Evolutionary conservation across 805 yeast species (phyloP), one percentile per base, ranked within the genome.

Genomic region (Metschnikowia noctiluminum): DNA sequence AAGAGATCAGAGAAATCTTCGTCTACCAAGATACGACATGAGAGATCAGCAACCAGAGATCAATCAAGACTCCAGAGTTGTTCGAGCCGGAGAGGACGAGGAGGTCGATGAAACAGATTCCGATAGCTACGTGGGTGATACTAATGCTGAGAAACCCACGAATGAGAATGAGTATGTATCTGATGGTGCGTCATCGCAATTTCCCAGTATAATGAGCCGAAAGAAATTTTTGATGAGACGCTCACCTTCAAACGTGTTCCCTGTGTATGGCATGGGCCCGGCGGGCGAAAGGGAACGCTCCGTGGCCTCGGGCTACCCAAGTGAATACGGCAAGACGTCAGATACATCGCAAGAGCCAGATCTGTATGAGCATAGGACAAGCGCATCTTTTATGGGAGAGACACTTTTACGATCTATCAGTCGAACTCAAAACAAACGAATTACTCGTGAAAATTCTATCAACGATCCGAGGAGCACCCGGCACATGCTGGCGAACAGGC

Each of bases 1-100:
- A 61, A 69, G 79, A 49, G 95, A 87, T 67, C 79, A 81, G 64
- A 74, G 74, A 53, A 60, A 71, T 40, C 68, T 87, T 62, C 75
- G 82, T 27, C 71, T 87, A 51, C 95, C 95, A 1, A 68, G 71
- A 37, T 86, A 78, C 57, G 92, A 85, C 37, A 81, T 82, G 46
- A 76, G 81, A 56, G 95, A 87, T 65, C 94, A 87, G 63, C 92
- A 85, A 56, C 94, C 95, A 3, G 87, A 85, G 58, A 66, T 85
- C 51, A 83, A 82, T 57, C 76, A 80, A 71, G 95, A 87, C 63
- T 85, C 92, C 6, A 78, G 94, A 69, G 92, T 87, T 10, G 86
- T 87, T 2, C 76, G 87, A 28, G 57, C 49, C 12, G 16, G 14
- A 9, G 55, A 50, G 11, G 52, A 51, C 10, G 50, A 40, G n/a